A percentile compares a stretch with the other conserved stretches of the same genome.
Evolutionary conservation across 2,329 filamentous ascomycete species (phyloP).

Genomic region (Aschersonia sp.): DNA sequence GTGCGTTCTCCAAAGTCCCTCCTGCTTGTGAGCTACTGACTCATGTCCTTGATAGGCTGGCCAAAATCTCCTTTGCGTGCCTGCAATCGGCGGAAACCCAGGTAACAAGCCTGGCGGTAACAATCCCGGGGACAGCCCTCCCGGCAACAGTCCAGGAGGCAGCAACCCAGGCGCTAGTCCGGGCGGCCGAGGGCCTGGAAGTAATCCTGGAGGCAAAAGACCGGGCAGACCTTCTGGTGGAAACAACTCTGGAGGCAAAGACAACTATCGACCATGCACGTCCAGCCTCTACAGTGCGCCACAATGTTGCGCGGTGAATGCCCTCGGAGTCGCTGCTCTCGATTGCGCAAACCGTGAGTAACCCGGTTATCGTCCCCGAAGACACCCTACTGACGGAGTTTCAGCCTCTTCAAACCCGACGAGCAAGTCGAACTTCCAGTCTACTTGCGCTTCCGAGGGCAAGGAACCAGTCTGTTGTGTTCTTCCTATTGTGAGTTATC

Average conservation of each 20-base stretch:
- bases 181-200: neutral
- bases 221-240: neutral
- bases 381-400: neutral
- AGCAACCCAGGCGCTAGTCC: neutral
- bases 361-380: neutral
- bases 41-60: neutral
- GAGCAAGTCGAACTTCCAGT: constrained; percentile 2
- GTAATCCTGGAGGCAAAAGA: neutral
- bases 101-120: neutral
- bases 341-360: constrained; percentile 19
- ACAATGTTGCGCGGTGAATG: constrained; percentile 32
- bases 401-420: neutral
- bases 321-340: constrained; percentile 30
- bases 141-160: neutral
- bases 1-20: constrained; percentile 1
- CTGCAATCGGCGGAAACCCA: neutral
- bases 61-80: constrained; percentile 2
- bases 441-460: constrained; percentile 1
- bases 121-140: neutral
- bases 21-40: neutral
- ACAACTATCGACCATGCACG: constrained; percentile 6
- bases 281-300: constrained; percentile 12
- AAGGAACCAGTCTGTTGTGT: constrained; percentile 5
- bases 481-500: constrained; percentile 3
- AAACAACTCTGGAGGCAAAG: neutral